Percentiles rank a stretch among this genome's conserved stretches.
These are phyloP conservation scores for Sphaceloma murrayae DNA, from an alignment of 2,329 filamentous ascomycete species.

Conservation along the genomic window DNA sequence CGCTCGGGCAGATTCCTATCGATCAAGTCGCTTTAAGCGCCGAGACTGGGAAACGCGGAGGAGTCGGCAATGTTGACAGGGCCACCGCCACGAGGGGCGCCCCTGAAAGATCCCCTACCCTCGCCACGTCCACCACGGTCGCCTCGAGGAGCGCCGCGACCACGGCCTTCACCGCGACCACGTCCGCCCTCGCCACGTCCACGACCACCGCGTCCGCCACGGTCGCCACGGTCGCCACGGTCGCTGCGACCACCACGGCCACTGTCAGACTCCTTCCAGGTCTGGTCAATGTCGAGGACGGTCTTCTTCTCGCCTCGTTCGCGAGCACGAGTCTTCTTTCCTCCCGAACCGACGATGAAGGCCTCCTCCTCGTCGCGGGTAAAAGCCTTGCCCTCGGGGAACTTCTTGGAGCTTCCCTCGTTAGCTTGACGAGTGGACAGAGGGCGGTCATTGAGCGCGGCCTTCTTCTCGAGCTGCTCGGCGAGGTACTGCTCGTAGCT, in stretches of 20 bases:
- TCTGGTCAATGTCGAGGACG: constrained; percentile 74
- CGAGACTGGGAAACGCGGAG: constrained; percentile 42
- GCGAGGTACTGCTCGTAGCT: constrained; percentile 84
- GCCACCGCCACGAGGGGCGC: constrained; percentile 25
- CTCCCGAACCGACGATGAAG: constrained; percentile 63
- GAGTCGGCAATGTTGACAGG: constrained; percentile 41
- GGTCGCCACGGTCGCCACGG: constrained; percentile 43
- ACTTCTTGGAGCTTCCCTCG: constrained; percentile 92
- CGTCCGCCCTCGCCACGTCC: constrained; percentile 34
- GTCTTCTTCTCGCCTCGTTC: constrained; percentile 81
- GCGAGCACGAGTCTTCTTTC: constrained; percentile 74
- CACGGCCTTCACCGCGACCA: constrained; percentile 43
- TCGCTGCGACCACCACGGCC: constrained; percentile 43
- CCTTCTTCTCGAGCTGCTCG: constrained; percentile 66
- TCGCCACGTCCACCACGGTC: constrained; percentile 35
- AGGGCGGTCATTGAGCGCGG: constrained; percentile 53
- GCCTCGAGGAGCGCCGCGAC: constrained; percentile 37
- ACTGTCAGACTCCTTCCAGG: constrained; percentile 48
- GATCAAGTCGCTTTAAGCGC: constrained; percentile 20
- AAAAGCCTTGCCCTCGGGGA: constrained; percentile 68
- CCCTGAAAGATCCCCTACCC: constrained; percentile 22
- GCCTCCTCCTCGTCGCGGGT: constrained; percentile 49
- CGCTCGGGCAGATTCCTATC: not conserved
- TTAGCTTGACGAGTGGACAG: constrained; percentile 79
- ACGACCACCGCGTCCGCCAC: constrained; percentile 31